phyloP scores from a whole-genome alignment of 805 yeast species.

The Komagataella pastoris region DNA sequence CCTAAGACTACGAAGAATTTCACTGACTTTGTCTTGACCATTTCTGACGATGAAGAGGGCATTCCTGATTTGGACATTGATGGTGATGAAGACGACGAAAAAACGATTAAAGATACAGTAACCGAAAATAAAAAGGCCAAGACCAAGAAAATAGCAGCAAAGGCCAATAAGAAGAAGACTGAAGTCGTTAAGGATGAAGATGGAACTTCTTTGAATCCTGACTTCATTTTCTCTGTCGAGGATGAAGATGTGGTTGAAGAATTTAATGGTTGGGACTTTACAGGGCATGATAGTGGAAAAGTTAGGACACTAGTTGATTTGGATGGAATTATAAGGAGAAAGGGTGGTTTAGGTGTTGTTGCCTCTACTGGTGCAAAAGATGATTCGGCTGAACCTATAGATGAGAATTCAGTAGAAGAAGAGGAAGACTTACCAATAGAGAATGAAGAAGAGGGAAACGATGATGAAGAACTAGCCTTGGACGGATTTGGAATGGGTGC shows the following conservation, averaged over 20 bases:
- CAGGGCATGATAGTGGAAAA: conserved; percentile 25
- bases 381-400: conserved; percentile 16
- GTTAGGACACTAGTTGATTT: conserved; percentile 60
- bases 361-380: conserved; percentile 21
- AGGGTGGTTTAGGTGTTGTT: conserved; percentile 59
- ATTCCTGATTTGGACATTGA: conserved; percentile 24
- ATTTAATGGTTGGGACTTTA: conserved; percentile 81
- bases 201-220: conserved; percentile 56
- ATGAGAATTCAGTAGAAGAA: conserved; percentile 22
- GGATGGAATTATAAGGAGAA: conserved; percentile 76
- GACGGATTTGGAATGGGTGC: conserved; percentile 25
- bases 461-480: conserved; percentile 20
- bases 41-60: conserved; percentile 67
- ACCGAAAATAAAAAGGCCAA: conserved; percentile 11
- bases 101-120: conserved; percentile 7
- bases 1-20: not conserved
- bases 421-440: conserved; percentile 9
- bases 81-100: conserved; percentile 27
- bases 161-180: conserved; percentile 11
- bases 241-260: conserved; percentile 28
- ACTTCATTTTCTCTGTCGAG: conserved; percentile 56
- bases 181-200: conserved; percentile 20
- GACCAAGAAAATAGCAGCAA: conserved; percentile 6
- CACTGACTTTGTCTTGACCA: conserved; percentile 60
- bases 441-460: conserved; percentile 23